Evolutionary conservation across 495 filamentous ascomycete species (phyloP).

Genomic region (Sordaria brevicollis): DNA sequence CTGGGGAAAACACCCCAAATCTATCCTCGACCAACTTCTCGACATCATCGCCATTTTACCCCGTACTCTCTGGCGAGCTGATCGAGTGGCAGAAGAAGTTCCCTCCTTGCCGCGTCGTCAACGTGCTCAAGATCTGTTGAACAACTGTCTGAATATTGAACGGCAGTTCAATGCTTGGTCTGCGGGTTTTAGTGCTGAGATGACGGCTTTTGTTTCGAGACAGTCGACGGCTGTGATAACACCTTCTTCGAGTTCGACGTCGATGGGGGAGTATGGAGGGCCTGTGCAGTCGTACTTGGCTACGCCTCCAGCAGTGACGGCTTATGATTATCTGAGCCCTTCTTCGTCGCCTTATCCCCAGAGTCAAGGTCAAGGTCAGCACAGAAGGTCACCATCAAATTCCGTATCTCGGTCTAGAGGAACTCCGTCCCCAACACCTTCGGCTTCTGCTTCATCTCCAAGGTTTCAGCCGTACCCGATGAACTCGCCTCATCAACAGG

Average conservation of each 20-base stretch:
- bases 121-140: constrained; percentile 31
- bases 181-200: constrained; percentile 12
- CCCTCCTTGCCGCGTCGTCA: constrained; percentile 21
- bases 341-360: background rate
- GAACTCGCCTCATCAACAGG: constrained; percentile 14
- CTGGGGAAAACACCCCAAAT: constrained; percentile 33
- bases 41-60: constrained; percentile 31
- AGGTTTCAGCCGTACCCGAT: background rate
- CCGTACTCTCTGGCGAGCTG: constrained; percentile 23
- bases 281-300: background rate
- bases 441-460: background rate
- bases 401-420: background rate
- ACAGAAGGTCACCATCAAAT: background rate
- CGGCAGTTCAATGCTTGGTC: constrained; percentile 30
- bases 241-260: background rate
- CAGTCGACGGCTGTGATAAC: background rate
- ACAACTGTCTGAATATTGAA: constrained; percentile 30
- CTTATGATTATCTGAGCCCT: background rate
- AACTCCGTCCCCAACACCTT: background rate
- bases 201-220: background rate
- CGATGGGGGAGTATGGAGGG: background rate
- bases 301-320: background rate
- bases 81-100: constrained; percentile 15
- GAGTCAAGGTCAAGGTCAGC: background rate
- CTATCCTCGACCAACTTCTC: constrained; percentile 31